Evolutionary conservation across 2,329 filamentous ascomycete genomes (phyloP).

Genomic region (Verticillium isaacii): DNA sequence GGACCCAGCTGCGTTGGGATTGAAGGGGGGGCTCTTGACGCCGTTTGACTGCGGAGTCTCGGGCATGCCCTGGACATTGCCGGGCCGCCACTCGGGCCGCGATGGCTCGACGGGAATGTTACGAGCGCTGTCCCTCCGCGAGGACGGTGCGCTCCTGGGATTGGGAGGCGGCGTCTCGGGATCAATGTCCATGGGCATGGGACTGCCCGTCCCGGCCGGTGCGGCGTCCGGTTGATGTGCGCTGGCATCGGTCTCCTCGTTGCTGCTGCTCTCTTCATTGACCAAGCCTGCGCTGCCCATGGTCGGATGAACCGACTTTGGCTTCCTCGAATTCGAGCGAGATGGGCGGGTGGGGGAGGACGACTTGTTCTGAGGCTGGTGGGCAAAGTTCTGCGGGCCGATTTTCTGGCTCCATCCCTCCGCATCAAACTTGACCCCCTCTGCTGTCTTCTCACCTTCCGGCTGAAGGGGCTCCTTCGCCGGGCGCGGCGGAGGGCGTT

Average conservation of each 20-base stretch:
- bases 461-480: not conserved
- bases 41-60: constrained; percentile 17
- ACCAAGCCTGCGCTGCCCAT: constrained; percentile 39
- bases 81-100: constrained; percentile 54
- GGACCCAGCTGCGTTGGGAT: constrained; percentile 39
- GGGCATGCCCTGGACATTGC: constrained; percentile 31
- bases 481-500: constrained; percentile 9
- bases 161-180: constrained; percentile 33
- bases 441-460: constrained; percentile 5
- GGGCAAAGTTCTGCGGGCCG: constrained; percentile 49
- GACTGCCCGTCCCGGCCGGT: constrained; percentile 33
- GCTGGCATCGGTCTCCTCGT: constrained; percentile 32
- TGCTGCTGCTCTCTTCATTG: constrained; percentile 40
- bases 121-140: constrained; percentile 24
- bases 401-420: constrained; percentile 52
- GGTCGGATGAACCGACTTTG: constrained; percentile 51
- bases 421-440: constrained; percentile 38
- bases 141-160: constrained; percentile 8
- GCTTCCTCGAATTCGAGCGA: constrained; percentile 50
- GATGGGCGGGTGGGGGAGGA: constrained; percentile 38
- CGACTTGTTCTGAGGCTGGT: constrained; percentile 33
- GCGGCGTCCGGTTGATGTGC: constrained; percentile 26
- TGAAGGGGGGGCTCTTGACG: constrained; percentile 16
- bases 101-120: constrained; percentile 56
- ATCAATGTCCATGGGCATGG: constrained; percentile 64